These are phyloP conservation scores for Synchytrium microbalum DNA, from an alignment of 371 early-diverging fungal genomes.

Conservation along the genomic window DNA sequence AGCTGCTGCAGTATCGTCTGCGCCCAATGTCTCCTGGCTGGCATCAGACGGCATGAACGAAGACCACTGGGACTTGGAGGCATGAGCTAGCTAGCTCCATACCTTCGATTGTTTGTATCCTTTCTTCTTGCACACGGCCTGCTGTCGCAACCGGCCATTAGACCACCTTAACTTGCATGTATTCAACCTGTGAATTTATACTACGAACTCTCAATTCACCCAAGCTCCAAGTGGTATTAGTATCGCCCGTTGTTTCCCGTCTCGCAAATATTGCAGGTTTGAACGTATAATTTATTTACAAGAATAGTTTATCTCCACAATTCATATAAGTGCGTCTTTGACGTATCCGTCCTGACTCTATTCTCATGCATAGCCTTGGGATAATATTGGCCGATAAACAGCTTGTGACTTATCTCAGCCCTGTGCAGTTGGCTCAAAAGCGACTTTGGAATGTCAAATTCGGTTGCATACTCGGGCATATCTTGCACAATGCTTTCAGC, in stretches of 20 bases:
- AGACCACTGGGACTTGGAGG: not conserved
- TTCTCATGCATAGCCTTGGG: slow-evolving; percentile 29
- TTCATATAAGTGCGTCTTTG: slow-evolving; percentile 36
- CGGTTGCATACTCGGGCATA: slow-evolving; percentile 1
- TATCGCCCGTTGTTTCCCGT: too few species aligned
- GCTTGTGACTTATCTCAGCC: slow-evolving; percentile 37
- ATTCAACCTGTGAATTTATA: too few species aligned
- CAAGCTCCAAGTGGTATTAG: too few species aligned
- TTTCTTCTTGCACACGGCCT: too few species aligned
- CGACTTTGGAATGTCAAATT: slow-evolving; percentile 18
- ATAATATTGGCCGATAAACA: slow-evolving; percentile 41
- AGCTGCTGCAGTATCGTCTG: not conserved
- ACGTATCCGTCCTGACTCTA: slow-evolving; percentile 26
- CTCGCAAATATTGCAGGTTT: too few species aligned
- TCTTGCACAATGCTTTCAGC: not conserved
- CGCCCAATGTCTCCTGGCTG: not conserved
- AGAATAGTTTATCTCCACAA: not conserved
- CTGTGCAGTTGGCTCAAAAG: slow-evolving; percentile 25
- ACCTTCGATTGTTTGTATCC: too few species aligned
- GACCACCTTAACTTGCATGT: too few species aligned
- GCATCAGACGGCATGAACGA: not conserved
- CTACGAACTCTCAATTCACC: too few species aligned
- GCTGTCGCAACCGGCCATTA: too few species aligned
- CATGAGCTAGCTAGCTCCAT: not conserved
- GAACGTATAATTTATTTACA: too few species aligned